Percentiles rank a stretch among this genome's conserved stretches.
These are phyloP conservation scores for Naganishia sp. DNA, from an alignment of 1,284 basidiomycete genomes.

Conservation along the genomic window DNA sequence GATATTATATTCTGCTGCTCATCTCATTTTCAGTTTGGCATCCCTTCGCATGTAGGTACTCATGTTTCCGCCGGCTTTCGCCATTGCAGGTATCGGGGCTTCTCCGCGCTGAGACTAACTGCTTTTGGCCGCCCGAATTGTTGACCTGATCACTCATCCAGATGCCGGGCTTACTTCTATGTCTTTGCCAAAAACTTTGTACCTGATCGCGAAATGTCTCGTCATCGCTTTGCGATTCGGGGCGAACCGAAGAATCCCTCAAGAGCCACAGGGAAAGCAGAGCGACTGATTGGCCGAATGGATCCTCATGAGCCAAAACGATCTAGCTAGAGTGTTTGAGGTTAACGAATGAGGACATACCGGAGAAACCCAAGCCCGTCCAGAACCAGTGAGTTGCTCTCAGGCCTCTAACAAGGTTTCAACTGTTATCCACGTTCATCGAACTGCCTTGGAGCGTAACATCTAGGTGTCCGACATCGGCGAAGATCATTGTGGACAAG, in stretches of 20 bases:
- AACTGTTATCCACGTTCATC: not conserved
- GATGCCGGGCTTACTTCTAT: too few relatives aligned
- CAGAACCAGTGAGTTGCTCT: conserved; percentile 4
- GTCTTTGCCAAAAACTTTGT: too few relatives aligned
- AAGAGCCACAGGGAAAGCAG: not conserved
- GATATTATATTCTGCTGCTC: too few relatives aligned
- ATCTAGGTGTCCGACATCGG: not conserved
- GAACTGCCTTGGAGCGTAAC: not conserved
- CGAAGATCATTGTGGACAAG: not conserved
- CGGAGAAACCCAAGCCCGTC: conserved; percentile 8
- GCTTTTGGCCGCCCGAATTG: too few relatives aligned
- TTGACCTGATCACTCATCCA: too few relatives aligned
- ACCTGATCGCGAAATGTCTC: too few relatives aligned
- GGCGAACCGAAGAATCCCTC: not conserved
- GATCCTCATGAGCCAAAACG: not conserved
- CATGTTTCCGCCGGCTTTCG: too few relatives aligned
- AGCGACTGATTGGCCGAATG: not conserved
- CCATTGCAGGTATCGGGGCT: too few relatives aligned
- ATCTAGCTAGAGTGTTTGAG: not conserved
- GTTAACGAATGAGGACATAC: not conserved
- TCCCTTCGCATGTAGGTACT: too few relatives aligned
- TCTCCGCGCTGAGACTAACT: too few relatives aligned
- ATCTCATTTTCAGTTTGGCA: too few relatives aligned
- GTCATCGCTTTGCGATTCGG: too few relatives aligned
- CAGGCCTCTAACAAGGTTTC: not conserved